Percentiles rank a stretch among this genome's conserved stretches.
Evolutionary conservation across 2,329 filamentous ascomycete species (phyloP).

Genomic region (Pseudocercospora crystallina): DNA sequence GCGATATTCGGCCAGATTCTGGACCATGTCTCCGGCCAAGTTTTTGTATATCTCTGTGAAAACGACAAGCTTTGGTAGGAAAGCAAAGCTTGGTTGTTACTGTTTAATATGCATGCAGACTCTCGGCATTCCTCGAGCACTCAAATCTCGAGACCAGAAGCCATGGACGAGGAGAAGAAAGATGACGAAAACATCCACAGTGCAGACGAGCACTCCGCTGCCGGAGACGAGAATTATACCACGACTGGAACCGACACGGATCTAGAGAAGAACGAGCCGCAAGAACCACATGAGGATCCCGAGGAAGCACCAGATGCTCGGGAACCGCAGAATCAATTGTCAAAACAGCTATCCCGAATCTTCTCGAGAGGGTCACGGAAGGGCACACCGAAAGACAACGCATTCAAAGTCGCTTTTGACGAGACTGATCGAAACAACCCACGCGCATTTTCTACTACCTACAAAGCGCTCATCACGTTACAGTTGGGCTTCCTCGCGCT

Average conservation of each 20-base stretch:
- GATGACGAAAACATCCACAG: neutral
- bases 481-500: constrained; percentile 51
- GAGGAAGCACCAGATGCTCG: too few relatives aligned
- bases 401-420: constrained; percentile 32
- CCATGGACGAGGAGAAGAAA: constrained; percentile 11
- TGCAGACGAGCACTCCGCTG: neutral
- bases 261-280: constrained; percentile 17
- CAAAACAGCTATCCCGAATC: constrained; percentile 3
- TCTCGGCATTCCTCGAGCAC: neutral
- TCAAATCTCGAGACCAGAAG: neutral
- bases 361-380: neutral
- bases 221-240: constrained; percentile 1
- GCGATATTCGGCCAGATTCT: too few relatives aligned
- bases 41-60: too few relatives aligned
- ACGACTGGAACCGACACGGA: constrained; percentile 6
- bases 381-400: neutral
- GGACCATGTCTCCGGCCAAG: too few relatives aligned
- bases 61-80: too few relatives aligned
- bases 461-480: constrained; percentile 52
- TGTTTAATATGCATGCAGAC: neutral
- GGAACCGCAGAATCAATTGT: constrained; percentile 1
- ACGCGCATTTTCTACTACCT: constrained; percentile 44
- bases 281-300: neutral
- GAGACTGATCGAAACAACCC: constrained; percentile 47
- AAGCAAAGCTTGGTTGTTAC: too few relatives aligned